These are phyloP conservation scores for Ophidiomyces ophidiicola DNA, from an alignment of 2,329 filamentous ascomycete species.

Conservation along the genomic window DNA sequence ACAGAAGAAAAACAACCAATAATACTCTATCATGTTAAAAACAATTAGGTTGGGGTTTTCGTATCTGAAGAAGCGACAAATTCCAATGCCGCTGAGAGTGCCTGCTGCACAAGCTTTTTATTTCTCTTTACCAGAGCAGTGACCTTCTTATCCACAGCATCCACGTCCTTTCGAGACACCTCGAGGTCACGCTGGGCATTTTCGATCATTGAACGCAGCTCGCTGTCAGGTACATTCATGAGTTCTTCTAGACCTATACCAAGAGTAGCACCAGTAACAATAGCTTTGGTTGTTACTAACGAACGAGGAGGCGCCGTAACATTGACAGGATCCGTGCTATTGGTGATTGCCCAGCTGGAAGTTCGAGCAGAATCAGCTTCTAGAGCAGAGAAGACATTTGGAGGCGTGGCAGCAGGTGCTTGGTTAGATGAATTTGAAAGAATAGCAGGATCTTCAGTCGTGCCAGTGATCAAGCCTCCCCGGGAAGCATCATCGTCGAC, in stretches of 20 bases:
- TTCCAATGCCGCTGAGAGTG: constrained; percentile 23
- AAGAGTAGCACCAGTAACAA: constrained; percentile 23
- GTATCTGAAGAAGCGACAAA: constrained; percentile 8
- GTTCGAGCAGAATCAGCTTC: constrained; percentile 30
- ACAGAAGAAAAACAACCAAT: too few relatives aligned
- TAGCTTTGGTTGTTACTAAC: constrained; percentile 27
- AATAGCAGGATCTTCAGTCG: constrained; percentile 18
- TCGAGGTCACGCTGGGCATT: constrained; percentile 54
- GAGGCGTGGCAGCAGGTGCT: constrained; percentile 1
- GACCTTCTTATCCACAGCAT: constrained; percentile 35
- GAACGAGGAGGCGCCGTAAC: constrained; percentile 3
- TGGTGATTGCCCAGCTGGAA: constrained; percentile 16
- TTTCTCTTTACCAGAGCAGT: constrained; percentile 31
- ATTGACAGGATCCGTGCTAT: background rate
- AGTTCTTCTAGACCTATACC: constrained; percentile 30
- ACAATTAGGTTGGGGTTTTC: constrained; percentile 3
- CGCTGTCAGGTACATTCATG: constrained; percentile 32
- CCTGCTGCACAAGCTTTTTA: constrained; percentile 34
- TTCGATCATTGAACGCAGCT: constrained; percentile 29
- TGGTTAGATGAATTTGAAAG: constrained; percentile 19
- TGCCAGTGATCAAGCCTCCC: constrained; percentile 20
- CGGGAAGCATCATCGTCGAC: constrained; percentile 26
- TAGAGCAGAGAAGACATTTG: constrained; percentile 29
- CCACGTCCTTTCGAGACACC: constrained; percentile 55
- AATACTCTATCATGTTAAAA: constrained; percentile 4